Conservation (phyloP, 306 rosid species). For the Acacia melanoxylon region DNA sequence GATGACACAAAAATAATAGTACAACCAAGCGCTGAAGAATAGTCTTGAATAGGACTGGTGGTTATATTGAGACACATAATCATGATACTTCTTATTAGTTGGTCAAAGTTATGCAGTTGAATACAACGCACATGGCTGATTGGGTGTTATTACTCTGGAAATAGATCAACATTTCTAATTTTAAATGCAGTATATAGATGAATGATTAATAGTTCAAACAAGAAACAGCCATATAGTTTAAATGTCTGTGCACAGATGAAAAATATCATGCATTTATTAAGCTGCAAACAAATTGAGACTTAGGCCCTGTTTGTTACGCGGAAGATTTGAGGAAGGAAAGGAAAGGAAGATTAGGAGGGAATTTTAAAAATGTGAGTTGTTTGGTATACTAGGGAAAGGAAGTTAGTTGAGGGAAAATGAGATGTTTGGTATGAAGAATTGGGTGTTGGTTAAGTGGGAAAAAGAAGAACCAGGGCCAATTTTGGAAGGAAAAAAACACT, state of each 20-base stretch:
- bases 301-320: too few relatives aligned
- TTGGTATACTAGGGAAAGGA: too few relatives aligned
- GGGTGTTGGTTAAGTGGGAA: too few relatives aligned
- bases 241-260: background rate
- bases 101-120: background rate
- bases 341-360: too few relatives aligned
- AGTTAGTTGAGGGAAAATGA: too few relatives aligned
- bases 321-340: too few relatives aligned
- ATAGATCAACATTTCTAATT: conserved; percentile 21
- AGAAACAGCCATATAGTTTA: conserved; percentile 15
- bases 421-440: too few relatives aligned
- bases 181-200: background rate
- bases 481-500: too few relatives aligned
- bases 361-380: too few relatives aligned
- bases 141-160: background rate
- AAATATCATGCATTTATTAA: background rate
- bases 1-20: background rate
- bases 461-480: too few relatives aligned
- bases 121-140: background rate
- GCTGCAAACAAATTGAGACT: background rate
- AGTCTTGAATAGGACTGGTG: conserved; percentile 12
- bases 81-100: background rate
- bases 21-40: conserved; percentile 5
- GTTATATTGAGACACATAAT: conserved; percentile 13
- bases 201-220: background rate